Evolutionary conservation across 140 eudicot genomes (phyloP), one percentile per base, ranked within the genome.

Genomic region (Erigeron philadelphicus): DNA sequence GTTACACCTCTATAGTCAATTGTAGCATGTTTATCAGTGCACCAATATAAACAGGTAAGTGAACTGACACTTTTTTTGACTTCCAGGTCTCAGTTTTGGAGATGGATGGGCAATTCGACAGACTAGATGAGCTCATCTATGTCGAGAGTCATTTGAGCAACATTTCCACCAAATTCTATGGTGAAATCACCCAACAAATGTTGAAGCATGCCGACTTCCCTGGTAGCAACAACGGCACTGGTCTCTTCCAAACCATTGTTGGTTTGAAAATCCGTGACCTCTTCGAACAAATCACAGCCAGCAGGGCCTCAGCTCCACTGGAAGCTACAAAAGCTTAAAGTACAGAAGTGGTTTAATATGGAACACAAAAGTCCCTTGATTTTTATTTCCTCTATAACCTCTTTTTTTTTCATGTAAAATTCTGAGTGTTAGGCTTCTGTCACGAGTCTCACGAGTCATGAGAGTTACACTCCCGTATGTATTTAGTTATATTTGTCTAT

Each of bases 211-310:
- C 95, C 0, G 98, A 92, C 67, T 92, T 92, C 80, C 96, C 96
- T 5, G 96, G 98, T 35, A 92, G 98, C 85, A 92, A 88, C 92
- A 92, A 92, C 69, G 98, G 98, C 18, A 88, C 98, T 8, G 98
- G 98, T 64, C 84, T 92, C 48, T 92, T 92, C 84, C 98, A 92
- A 61, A 92, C 98, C 69, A 88, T 92, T 44, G 79, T 84, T 13
- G 96, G 98, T 7, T 79, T 92, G 84, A 92, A 92, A 73, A 92
- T 92, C 70, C 76, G 98, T 70, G 98, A 88, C 75, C 92, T 92
- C 66, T 92, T 81, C 38, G 96, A 88, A 87, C 96, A 92, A 84
- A 58, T 92, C 74, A 58, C 62, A n/a, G 85, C 98, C 9, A 80
- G 65, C 80, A 84, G 52, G 79, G 75, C 84, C 18, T 76, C 82